A percentile compares a stretch with the other conserved stretches of the same genome.
Conservation (phyloP, 768 basidiomycete species). For the Lentinula sp. region DNA sequence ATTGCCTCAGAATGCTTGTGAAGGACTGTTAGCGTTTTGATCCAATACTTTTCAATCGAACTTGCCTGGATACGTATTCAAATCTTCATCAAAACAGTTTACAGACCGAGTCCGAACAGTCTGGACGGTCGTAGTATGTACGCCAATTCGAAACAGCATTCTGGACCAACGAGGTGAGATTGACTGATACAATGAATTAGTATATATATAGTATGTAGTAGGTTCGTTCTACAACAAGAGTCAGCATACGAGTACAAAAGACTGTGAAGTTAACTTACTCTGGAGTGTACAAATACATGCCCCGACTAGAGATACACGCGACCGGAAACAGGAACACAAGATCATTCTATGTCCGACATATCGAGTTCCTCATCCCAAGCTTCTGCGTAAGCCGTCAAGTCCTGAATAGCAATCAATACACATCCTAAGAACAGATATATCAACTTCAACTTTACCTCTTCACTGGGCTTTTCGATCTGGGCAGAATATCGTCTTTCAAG, state of each 20-base stretch:
- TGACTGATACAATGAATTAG: too few relatives aligned
- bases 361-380: constrained; percentile 3
- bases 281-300: neutral
- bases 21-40: neutral
- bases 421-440: neutral
- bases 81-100: neutral
- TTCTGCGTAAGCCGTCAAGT: constrained; percentile 2
- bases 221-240: too few relatives aligned
- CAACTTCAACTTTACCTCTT: neutral
- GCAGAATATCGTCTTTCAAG: neutral
- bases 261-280: too few relatives aligned
- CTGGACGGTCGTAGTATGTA: too few relatives aligned
- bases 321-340: too few relatives aligned
- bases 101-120: too few relatives aligned
- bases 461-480: neutral
- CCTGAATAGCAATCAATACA: neutral
- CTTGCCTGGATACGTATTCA: neutral
- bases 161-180: too few relatives aligned
- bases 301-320: neutral
- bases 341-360: neutral
- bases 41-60: neutral
- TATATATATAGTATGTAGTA: too few relatives aligned
- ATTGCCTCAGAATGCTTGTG: neutral
- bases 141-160: too few relatives aligned
- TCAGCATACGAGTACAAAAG: too few relatives aligned